phyloP scores from a whole-genome alignment of 805 yeast species.

The Yarrowia phangngaensis region DNA sequence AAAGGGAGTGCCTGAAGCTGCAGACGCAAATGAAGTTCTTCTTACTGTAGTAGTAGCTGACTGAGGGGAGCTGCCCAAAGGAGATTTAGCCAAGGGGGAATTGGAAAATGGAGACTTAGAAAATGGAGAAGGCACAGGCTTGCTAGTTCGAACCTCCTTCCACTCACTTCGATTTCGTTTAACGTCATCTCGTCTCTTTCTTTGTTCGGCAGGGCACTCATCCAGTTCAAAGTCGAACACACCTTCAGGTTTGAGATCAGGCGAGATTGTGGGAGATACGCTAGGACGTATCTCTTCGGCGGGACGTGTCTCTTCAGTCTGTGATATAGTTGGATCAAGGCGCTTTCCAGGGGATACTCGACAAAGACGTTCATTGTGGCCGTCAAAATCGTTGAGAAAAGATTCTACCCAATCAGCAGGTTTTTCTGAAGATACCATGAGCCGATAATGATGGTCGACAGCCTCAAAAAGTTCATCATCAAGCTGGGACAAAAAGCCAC shows the following conservation, averaged over 20 bases:
- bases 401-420: conserved; percentile 28
- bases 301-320: too few relatives aligned
- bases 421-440: not conserved
- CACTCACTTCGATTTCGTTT: conserved; percentile 6
- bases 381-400: conserved; percentile 40
- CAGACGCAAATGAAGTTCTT: conserved; percentile 20
- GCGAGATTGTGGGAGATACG: conserved; percentile 9
- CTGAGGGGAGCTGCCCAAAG: too few relatives aligned
- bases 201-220: conserved; percentile 21
- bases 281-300: conserved; percentile 3
- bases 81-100: too few relatives aligned
- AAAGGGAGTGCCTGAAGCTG: conserved; percentile 3
- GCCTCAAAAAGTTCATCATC: conserved; percentile 11
- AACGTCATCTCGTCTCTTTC: not conserved
- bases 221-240: conserved; percentile 28
- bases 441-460: conserved; percentile 23
- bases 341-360: conserved; percentile 29
- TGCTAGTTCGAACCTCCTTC: conserved; percentile 1
- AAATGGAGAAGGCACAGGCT: too few relatives aligned
- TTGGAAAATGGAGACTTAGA: too few relatives aligned
- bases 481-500: conserved; percentile 8
- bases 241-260: conserved; percentile 12
- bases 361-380: conserved; percentile 33
- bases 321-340: too few relatives aligned
- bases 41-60: too few relatives aligned